Evolutionary conservation across 805 yeast genomes (phyloP).

Genomic region (Groenewaldozyma salmanticensis): DNA sequence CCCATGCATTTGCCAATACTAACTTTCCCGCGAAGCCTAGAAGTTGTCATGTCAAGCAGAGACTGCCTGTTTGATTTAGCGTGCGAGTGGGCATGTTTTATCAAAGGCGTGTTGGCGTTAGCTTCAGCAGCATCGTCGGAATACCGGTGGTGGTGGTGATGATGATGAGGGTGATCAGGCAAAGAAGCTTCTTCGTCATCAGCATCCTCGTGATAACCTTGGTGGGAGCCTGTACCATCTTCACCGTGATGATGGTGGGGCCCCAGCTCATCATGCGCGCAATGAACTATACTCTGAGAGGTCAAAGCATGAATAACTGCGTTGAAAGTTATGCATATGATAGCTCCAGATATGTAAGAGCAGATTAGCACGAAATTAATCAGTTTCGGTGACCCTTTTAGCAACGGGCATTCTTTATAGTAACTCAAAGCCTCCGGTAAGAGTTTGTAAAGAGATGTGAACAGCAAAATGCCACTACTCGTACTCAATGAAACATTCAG

Average conservation of each 20-base stretch:
- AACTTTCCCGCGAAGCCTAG: conserved; percentile 16
- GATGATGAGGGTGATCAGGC: conserved; percentile 8
- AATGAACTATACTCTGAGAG: conserved; percentile 75
- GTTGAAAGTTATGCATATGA: conserved; percentile 52
- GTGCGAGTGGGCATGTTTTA: not conserved
- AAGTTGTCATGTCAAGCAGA: conserved; percentile 14
- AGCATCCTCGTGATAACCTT: conserved; percentile 8
- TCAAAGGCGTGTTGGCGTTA: no score
- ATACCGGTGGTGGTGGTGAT: not conserved
- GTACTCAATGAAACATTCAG: conserved; percentile 67
- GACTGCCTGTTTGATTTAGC: not conserved
- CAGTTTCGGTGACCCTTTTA: conserved; percentile 17
- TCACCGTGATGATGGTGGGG: conserved; percentile 12
- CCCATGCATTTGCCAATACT: conserved; percentile 41
- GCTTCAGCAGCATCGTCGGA: not conserved
- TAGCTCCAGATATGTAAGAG: conserved; percentile 49
- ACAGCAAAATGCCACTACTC: conserved; percentile 68
- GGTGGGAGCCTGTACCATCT: conserved; percentile 3
- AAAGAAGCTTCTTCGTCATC: conserved; percentile 10
- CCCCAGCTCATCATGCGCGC: conserved; percentile 49
- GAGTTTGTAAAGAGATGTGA: conserved; percentile 68
- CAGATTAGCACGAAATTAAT: conserved; percentile 35
- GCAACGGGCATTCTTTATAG: conserved; percentile 26
- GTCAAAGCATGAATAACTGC: conserved; percentile 61
- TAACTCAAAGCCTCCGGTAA: conserved; percentile 58